Percentiles rank a stretch among this genome's conserved stretches.
Conservation (phyloP, 768 basidiomycete species). For the Phylloporus arenicola region DNA sequence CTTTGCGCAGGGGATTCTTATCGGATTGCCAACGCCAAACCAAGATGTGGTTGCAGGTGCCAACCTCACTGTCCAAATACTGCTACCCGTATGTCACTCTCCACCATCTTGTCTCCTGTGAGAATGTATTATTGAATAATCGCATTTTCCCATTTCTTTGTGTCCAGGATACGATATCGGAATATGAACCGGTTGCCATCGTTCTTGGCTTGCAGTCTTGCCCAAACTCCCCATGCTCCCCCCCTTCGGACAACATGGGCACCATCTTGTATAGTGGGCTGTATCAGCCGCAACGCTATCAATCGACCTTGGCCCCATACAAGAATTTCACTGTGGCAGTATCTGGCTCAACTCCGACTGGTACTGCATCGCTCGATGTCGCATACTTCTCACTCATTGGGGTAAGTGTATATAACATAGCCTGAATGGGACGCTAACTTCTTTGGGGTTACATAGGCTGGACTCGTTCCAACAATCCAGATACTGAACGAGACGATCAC, state of each 20-base stretch:
- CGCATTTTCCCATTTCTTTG: background rate
- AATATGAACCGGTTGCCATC: slow-evolving; percentile 41
- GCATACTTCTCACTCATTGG: slow-evolving; percentile 36
- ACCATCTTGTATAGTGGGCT: slow-evolving; percentile 44
- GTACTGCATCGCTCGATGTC: slow-evolving; percentile 35
- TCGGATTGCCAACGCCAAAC: slow-evolving; percentile 34
- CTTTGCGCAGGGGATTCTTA: slow-evolving; percentile 38
- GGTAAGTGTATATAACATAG: slow-evolving; percentile 26
- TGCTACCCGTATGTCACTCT: slow-evolving; percentile 35
- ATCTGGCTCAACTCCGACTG: slow-evolving; percentile 25
- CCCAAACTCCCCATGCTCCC: slow-evolving; percentile 19
- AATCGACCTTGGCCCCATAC: slow-evolving; percentile 32
- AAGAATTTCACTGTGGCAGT: slow-evolving; percentile 43
- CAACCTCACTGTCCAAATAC: slow-evolving; percentile 35
- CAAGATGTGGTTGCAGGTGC: slow-evolving; percentile 34
- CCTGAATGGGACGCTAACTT: background rate
- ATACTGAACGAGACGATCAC: slow-evolving; percentile 29
- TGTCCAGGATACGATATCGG: slow-evolving; percentile 33
- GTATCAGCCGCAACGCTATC: slow-evolving; percentile 35
- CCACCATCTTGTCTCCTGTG: background rate
- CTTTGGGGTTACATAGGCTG: slow-evolving; percentile 26
- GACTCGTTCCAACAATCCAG: slow-evolving; percentile 26
- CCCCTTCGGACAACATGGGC: slow-evolving; percentile 34
- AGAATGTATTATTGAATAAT: background rate
- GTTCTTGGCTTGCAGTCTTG: slow-evolving; percentile 43